Evolutionary conservation across 257 asterid species (phyloP), one percentile per base, ranked within the genome.

Genomic region (Nicotiana tabacum): DNA sequence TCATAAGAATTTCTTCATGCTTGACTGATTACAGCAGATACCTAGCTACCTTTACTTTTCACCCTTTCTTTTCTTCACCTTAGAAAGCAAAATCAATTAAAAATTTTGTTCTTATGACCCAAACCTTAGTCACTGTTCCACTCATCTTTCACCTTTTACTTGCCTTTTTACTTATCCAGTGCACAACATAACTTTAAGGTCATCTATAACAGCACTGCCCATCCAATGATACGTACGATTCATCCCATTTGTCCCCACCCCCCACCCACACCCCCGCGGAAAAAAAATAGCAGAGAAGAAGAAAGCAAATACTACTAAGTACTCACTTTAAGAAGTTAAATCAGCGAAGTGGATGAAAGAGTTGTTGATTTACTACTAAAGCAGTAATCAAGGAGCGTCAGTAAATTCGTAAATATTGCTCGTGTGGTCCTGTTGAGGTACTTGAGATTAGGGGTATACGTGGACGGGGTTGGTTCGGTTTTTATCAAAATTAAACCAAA

Each of bases 301-400:
- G 1, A 12, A 51, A 69, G 10, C 1, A 37, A 37, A 9, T 9
- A 18, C 4, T 56, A 55, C 58, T 57, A 17, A 13, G 2, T 17
- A 4, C 30, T 33, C 4, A 4, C 4, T 4, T 8, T 8, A 2
- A n/a, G 30, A 8, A 60, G 32, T 7, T 8, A 60, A n/a, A 58
- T 18, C 5, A 60, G 66, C 21, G 30, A 60, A 60, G 30, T 60
- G 66, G 77, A 51, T 32, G 93, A 84, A 82, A 68, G 85, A 60
- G 83, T 58, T 46, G 83, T 69, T n/a, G 86, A 81, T 72, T 89
- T 90, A 64, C 62, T 90, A 87, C 37, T 33, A 33, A 33, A 33
- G 37, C 37, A 0, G 0, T 3, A 3, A 33, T 33, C 37, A 33
- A 33, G 5, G 11, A 58, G 29, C 65, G n/a, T 6, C 65, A 18